These are phyloP conservation scores for Phytophthora vignae DNA, from an alignment of 352 stramenopile genomes.

Conservation along the genomic window DNA sequence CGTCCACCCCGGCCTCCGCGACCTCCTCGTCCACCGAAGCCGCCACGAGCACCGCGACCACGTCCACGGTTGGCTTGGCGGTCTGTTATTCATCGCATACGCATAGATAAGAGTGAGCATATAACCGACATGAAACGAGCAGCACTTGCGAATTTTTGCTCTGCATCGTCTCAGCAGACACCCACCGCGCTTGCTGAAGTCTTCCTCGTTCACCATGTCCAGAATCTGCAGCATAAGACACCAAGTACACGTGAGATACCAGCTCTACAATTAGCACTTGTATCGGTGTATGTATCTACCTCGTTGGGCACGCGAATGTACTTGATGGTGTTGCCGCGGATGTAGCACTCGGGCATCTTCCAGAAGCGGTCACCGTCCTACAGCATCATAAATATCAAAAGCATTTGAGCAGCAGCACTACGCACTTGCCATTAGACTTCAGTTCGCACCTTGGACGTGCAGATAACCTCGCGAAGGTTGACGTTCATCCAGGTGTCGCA, in stretches of 20 bases:
- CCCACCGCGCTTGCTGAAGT: constrained; percentile 84
- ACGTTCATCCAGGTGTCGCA: constrained; percentile 99
- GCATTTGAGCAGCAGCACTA: not conserved
- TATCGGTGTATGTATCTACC: constrained; percentile 41
- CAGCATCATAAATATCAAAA: not conserved
- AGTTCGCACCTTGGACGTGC: constrained; percentile 91
- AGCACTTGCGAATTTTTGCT: not conserved
- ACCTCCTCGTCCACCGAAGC: constrained; percentile 55
- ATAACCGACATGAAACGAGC: constrained; percentile 15
- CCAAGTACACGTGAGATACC: not conserved
- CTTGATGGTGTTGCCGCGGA: constrained; percentile 98
- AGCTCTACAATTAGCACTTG: not conserved
- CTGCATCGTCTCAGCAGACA: constrained; percentile 8
- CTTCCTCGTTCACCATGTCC: constrained; percentile 96
- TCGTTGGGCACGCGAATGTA: constrained; percentile 98
- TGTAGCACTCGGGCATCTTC: constrained; percentile 99
- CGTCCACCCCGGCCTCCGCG: constrained; percentile 49
- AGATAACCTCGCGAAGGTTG: constrained; percentile 99
- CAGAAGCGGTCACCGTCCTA: constrained; percentile 98
- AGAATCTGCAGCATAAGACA: constrained; percentile 63
- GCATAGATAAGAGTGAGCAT: constrained; percentile 20
- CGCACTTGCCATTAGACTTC: not conserved
- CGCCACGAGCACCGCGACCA: constrained; percentile 69
- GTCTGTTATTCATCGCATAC: constrained; percentile 44
- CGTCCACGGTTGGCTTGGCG: constrained; percentile 76